Evolutionary conservation across 768 basidiomycete genomes (phyloP).

Genomic region (Mycena pura): DNA sequence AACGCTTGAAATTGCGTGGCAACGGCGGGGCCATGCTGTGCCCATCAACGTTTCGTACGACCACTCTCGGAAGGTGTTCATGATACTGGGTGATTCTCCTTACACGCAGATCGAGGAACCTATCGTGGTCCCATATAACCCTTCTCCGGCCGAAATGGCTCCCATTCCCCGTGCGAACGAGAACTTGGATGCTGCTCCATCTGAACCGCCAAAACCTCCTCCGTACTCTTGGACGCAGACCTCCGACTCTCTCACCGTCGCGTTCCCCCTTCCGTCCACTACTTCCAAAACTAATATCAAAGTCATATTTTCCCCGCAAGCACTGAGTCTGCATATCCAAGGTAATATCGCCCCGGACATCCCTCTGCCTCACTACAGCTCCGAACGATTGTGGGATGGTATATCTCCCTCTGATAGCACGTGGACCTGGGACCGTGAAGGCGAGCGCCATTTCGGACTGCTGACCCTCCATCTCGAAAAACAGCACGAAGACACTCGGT

Average conservation of each 20-base stretch:
- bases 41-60: constrained; percentile 65
- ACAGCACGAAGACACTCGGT: constrained; percentile 79
- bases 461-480: constrained; percentile 90
- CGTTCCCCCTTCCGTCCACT: constrained; percentile 80
- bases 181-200: constrained; percentile 50
- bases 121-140: constrained; percentile 52
- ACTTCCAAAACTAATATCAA: constrained; percentile 69
- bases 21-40: constrained; percentile 71
- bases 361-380: constrained; percentile 63
- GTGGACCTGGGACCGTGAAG: constrained; percentile 92
- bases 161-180: constrained; percentile 72
- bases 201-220: constrained; percentile 58
- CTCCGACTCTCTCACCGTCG: constrained; percentile 80
- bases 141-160: constrained; percentile 68
- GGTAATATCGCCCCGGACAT: constrained; percentile 40
- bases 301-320: constrained; percentile 67
- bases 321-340: constrained; percentile 69
- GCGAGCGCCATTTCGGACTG: constrained; percentile 67
- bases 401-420: constrained; percentile 82
- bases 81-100: constrained; percentile 63
- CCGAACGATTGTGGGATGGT: constrained; percentile 77
- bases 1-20: constrained; percentile 68
- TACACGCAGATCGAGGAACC: constrained; percentile 53
- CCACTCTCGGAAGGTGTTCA: constrained; percentile 49
- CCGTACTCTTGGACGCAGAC: constrained; percentile 96